phyloP scores from a whole-genome alignment of 257 asterid species.

The Gentiana macrophylla region DNA sequence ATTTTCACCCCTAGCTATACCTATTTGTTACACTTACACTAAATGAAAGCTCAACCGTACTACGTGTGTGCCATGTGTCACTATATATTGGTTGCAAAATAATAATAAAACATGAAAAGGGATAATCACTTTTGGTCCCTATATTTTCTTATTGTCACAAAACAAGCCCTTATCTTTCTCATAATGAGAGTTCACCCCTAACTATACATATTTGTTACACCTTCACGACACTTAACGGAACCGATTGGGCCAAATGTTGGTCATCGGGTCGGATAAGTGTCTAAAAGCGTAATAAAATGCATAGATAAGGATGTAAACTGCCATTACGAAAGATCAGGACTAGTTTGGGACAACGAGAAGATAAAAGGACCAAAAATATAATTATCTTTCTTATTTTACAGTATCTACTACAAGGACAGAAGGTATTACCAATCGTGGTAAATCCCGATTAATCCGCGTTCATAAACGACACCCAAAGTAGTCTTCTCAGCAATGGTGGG shows the following conservation, averaged over 20 bases:
- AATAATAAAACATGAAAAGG: background rate
- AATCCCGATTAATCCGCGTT: conserved; percentile 84
- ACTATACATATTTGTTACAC: too few species aligned
- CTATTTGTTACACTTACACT: too few species aligned
- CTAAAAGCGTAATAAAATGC: too few species aligned
- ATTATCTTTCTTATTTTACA: background rate
- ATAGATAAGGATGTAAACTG: too few species aligned
- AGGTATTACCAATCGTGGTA: conserved; percentile 77
- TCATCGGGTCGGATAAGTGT: too few species aligned
- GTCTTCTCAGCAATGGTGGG: conserved; percentile 82
- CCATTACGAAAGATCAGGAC: too few species aligned
- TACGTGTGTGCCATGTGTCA: too few species aligned
- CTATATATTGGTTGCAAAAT: background rate
- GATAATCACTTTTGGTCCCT: background rate
- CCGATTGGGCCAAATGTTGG: too few species aligned
- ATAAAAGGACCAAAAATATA: background rate
- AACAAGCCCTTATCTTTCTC: background rate
- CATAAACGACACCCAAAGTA: conserved; percentile 75
- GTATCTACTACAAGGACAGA: background rate
- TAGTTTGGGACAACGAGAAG: background rate
- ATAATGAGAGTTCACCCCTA: background rate
- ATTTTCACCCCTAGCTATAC: too few species aligned
- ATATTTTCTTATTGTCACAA: too few species aligned
- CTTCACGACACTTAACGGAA: background rate
- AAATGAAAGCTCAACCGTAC: too few species aligned